Evolutionary conservation across 2,329 filamentous ascomycete genomes (phyloP).

Genomic region (Fusarium abutilonis): DNA sequence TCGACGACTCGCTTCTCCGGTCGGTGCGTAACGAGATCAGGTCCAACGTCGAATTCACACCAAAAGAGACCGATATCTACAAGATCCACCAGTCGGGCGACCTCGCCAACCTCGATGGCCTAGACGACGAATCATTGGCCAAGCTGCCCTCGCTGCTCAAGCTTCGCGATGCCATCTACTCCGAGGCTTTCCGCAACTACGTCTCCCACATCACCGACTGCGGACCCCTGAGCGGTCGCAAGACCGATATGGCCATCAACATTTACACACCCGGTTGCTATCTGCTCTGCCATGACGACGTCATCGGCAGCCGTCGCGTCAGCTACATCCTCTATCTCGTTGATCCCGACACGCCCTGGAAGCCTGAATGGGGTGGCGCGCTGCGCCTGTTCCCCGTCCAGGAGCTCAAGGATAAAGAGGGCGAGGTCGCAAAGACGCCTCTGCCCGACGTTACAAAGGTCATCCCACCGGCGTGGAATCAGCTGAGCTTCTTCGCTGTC

Average conservation of each 20-base stretch:
- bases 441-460: slow-evolving; percentile 79
- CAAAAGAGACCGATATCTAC: slow-evolving; percentile 99
- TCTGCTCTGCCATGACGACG: slow-evolving; percentile 95
- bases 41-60: slow-evolving; percentile 91
- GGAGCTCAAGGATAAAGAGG: slow-evolving; percentile 68
- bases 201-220: slow-evolving; percentile 86
- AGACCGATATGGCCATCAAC: slow-evolving; percentile 99
- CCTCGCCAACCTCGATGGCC: slow-evolving; percentile 92
- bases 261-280: slow-evolving; percentile 97
- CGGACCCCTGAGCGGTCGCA: slow-evolving; percentile 86
- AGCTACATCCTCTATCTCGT: slow-evolving; percentile 98
- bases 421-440: slow-evolving; percentile 81
- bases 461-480: slow-evolving; percentile 96
- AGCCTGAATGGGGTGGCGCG: slow-evolving; percentile 91
- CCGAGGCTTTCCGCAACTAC: slow-evolving; percentile 86
- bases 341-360: slow-evolving; percentile 90
- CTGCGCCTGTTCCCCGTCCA: slow-evolving; percentile 84
- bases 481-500: slow-evolving; percentile 97
- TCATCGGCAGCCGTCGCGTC: slow-evolving; percentile 94
- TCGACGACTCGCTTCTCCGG: slow-evolving; percentile 84
- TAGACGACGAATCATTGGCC: slow-evolving; percentile 84
- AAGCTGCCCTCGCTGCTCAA: slow-evolving; percentile 89
- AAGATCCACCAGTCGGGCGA: slow-evolving; percentile 99
- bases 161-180: slow-evolving; percentile 95
- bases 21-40: slow-evolving; percentile 88